phyloP scores from a whole-genome alignment of 257 asterid species.

The Rubia yunnanensis region DNA sequence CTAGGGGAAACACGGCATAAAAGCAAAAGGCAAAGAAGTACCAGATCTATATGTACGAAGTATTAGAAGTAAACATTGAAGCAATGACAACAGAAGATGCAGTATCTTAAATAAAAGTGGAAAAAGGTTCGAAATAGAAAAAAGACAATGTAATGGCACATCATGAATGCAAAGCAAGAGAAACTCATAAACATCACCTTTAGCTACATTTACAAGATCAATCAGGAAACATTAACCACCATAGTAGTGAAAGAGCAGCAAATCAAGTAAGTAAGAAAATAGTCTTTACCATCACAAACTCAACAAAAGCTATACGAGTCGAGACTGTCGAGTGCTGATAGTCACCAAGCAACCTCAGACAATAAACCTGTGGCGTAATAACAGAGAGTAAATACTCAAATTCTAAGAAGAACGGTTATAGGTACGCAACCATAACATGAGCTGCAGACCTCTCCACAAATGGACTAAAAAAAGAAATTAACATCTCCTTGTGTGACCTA shows the following conservation, averaged over 20 bases:
- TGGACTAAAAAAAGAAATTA: conserved; percentile 45
- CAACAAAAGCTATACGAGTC: conserved; percentile 94
- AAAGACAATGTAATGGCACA: not conserved
- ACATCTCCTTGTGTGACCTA: conserved; percentile 55
- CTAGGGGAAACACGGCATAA: not conserved
- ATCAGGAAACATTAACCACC: not conserved
- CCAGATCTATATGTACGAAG: not conserved
- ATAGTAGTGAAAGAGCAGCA: conserved; percentile 2
- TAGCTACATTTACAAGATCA: not conserved
- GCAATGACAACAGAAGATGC: not conserved
- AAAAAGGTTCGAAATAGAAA: not conserved
- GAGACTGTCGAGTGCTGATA: conserved; percentile 87
- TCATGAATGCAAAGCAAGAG: not conserved
- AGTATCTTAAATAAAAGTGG: too few species aligned
- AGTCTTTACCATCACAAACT: conserved; percentile 74
- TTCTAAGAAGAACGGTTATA: conserved; percentile 3
- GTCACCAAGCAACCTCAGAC: conserved; percentile 98
- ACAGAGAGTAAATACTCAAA: conserved; percentile 11
- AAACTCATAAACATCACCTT: not conserved
- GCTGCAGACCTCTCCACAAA: conserved; percentile 50
- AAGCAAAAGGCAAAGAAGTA: not conserved
- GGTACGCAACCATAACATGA: conserved; percentile 8
- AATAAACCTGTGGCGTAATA: conserved; percentile 61
- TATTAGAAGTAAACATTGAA: not conserved
- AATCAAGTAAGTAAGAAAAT: conserved; percentile 9